These are phyloP conservation scores for Arachis monticola DNA, from an alignment of 331 rosid species.

Conservation along the genomic window DNA sequence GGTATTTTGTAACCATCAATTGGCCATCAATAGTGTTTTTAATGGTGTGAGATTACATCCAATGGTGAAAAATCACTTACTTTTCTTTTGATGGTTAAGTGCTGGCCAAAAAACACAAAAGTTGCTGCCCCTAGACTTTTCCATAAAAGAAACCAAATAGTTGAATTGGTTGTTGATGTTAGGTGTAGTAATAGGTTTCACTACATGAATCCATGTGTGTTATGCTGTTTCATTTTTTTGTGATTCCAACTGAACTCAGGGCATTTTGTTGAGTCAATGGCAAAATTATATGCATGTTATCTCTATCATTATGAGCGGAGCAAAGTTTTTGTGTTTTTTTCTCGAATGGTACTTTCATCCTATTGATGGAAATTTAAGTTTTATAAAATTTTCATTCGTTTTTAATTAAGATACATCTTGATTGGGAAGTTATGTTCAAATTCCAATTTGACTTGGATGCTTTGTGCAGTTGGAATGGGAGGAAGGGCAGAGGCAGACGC, in stretches of 20 bases:
- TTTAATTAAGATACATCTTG: background rate
- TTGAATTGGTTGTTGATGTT: background rate
- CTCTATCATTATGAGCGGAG: background rate
- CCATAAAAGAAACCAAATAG: too few species aligned
- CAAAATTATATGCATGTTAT: background rate
- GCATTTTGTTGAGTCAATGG: background rate
- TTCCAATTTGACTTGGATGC: background rate
- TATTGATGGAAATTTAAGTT: background rate
- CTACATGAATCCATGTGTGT: background rate
- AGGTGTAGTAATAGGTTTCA: background rate
- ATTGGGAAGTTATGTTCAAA: background rate
- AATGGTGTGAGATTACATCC: too few species aligned
- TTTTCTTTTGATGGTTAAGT: too few species aligned
- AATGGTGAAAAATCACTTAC: too few species aligned
- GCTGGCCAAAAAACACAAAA: too few species aligned
- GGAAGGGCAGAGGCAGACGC: slow-evolving; percentile 62
- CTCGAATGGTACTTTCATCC: slow-evolving; percentile 1
- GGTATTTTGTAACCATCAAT: too few species aligned
- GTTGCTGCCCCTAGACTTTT: too few species aligned
- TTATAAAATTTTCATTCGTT: background rate
- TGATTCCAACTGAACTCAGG: background rate
- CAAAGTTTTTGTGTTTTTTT: background rate
- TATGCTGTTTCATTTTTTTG: background rate
- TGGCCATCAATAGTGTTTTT: too few species aligned
- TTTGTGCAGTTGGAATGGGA: slow-evolving; percentile 79